Conservation (phyloP, 768 basidiomycete genomes). For the Phallus indusiatus region DNA sequence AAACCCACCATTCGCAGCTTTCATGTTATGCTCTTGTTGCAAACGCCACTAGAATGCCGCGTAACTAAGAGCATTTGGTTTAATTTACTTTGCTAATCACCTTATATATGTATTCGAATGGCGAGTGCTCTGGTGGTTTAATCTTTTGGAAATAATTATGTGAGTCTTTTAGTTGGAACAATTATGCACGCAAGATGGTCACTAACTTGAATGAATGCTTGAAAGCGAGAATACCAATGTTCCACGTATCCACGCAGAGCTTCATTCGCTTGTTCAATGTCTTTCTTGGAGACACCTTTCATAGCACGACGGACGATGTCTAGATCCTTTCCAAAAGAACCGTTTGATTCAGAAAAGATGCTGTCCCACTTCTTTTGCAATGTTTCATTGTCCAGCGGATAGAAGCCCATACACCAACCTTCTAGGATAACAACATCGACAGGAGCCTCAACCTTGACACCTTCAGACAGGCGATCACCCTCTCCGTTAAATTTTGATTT, state of each 20-base stretch:
- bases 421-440: conserved; percentile 85
- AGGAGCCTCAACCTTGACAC: conserved; percentile 36
- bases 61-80: background rate
- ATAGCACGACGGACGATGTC: conserved; percentile 13
- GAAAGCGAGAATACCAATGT: conserved; percentile 60
- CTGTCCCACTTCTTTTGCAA: conserved; percentile 44
- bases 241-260: conserved; percentile 46
- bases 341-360: conserved; percentile 22
- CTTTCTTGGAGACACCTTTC: conserved; percentile 31
- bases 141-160: conserved; percentile 23
- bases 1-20: conserved; percentile 66
- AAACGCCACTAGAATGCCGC: conserved; percentile 52
- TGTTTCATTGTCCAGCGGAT: conserved; percentile 43
- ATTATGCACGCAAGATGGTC: background rate
- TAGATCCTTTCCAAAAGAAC: background rate
- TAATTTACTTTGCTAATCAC: background rate
- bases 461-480: conserved; percentile 65
- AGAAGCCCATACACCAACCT: conserved; percentile 94
- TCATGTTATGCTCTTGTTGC: conserved; percentile 88
- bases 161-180: conserved; percentile 16
- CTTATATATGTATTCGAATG: conserved; percentile 53
- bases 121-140: conserved; percentile 24
- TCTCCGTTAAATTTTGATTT: conserved; percentile 74
- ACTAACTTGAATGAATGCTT: conserved; percentile 68
- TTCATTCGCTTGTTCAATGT: conserved; percentile 57